phyloP scores from a whole-genome alignment of 2,329 filamentous ascomycete species.

The Cladophialophora immunda region DNA sequence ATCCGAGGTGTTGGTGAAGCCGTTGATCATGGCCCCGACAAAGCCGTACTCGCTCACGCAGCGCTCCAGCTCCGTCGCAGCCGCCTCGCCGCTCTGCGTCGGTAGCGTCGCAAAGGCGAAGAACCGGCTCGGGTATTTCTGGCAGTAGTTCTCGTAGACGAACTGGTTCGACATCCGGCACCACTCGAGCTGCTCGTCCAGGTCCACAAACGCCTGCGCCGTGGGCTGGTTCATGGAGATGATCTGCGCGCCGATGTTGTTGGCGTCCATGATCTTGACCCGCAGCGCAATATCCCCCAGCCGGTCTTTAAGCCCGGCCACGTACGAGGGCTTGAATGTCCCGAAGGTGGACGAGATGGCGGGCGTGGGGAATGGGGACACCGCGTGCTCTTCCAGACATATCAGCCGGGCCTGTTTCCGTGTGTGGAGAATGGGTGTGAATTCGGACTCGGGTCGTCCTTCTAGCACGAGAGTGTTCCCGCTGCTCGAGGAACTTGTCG shows the following conservation, averaged over 20 bases:
- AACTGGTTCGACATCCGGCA: slow-evolving; percentile 39
- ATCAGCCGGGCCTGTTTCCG: slow-evolving; percentile 23
- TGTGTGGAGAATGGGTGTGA: background rate
- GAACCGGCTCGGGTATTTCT: slow-evolving; percentile 47
- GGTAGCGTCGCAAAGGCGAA: slow-evolving; percentile 55
- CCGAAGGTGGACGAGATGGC: slow-evolving; percentile 22
- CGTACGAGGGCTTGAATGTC: slow-evolving; percentile 23
- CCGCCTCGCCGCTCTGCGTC: slow-evolving; percentile 47
- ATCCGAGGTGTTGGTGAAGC: slow-evolving; percentile 60
- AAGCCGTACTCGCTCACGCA: slow-evolving; percentile 56
- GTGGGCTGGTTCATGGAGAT: slow-evolving; percentile 33
- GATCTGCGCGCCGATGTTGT: slow-evolving; percentile 31
- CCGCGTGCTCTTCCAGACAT: slow-evolving; percentile 35
- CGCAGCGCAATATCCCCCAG: slow-evolving; percentile 28
- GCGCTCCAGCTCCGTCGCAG: slow-evolving; percentile 47
- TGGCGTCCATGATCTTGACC: slow-evolving; percentile 31
- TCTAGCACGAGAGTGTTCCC: background rate
- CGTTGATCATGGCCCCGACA: slow-evolving; percentile 59
- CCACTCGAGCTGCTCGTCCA: slow-evolving; percentile 24
- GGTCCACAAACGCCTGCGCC: slow-evolving; percentile 25
- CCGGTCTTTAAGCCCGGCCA: slow-evolving; percentile 25
- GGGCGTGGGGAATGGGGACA: slow-evolving; percentile 24
- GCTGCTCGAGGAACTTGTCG: no score
- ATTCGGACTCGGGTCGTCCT: slow-evolving; percentile 9
- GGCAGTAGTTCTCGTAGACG: slow-evolving; percentile 25